phyloP scores from a whole-genome alignment of 352 stramenopile species.

The Phytophthora constricta region DNA sequence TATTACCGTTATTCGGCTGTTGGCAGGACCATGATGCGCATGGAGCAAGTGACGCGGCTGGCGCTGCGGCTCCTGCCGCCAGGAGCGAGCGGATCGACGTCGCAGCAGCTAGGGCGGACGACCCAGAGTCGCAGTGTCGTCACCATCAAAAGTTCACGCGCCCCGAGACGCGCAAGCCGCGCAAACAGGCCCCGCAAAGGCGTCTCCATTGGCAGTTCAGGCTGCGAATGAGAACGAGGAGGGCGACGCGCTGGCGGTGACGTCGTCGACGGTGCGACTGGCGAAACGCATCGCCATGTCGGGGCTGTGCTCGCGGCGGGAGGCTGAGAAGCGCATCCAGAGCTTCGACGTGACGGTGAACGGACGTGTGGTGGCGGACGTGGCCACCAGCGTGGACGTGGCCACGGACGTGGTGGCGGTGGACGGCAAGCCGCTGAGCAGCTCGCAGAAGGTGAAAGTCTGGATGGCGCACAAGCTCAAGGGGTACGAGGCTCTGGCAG shows the following conservation, averaged over 20 bases:
- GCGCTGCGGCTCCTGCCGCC: conserved; percentile 8
- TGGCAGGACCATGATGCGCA: background rate
- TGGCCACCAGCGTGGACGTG: conserved; percentile 66
- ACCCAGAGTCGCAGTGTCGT: conserved; percentile 40
- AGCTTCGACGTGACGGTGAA: conserved; percentile 81
- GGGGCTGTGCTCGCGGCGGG: conserved; percentile 80
- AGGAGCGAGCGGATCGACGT: too few species aligned
- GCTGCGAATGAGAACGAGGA: background rate
- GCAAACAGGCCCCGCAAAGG: conserved; percentile 2
- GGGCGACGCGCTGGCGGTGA: background rate
- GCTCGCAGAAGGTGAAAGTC: conserved; percentile 59
- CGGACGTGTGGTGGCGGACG: conserved; percentile 58
- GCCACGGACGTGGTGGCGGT: conserved; percentile 63
- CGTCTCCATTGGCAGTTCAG: background rate
- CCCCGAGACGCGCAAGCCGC: conserved; percentile 6
- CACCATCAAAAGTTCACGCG: conserved; percentile 60
- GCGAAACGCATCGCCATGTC: conserved; percentile 87
- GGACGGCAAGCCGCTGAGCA: conserved; percentile 52
- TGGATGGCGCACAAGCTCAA: conserved; percentile 91
- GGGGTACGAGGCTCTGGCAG: conserved; percentile 66
- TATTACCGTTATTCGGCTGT: background rate
- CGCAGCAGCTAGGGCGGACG: too few species aligned
- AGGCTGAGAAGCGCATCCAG: conserved; percentile 85
- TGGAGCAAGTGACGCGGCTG: conserved; percentile 22
- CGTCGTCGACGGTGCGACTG: conserved; percentile 48